Percentiles rank a stretch among this genome's conserved stretches.
Conservation (phyloP, 345 rosid species). For the Aquilaria yunnanensis region DNA sequence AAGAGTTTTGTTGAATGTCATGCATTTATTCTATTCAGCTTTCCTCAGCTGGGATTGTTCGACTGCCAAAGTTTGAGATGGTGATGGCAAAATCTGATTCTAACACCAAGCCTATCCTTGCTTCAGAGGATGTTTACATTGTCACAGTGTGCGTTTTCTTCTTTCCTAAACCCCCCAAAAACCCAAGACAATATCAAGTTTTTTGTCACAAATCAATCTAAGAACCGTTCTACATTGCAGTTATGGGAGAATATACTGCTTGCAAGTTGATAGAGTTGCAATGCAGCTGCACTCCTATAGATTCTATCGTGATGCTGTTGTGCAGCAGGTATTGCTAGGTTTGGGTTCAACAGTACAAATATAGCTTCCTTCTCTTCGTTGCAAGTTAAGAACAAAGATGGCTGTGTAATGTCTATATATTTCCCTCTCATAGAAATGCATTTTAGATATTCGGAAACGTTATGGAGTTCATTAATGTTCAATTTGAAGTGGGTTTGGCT, state of each 20-base stretch:
- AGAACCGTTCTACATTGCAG: conserved; percentile 37
- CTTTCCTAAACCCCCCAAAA: neutral
- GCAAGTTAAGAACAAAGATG: too few species aligned
- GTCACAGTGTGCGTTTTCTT: conserved; percentile 63
- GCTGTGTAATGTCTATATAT: too few species aligned
- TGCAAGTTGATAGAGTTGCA: conserved; percentile 96
- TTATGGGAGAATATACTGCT: conserved; percentile 97
- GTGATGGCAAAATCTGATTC: conserved; percentile 82
- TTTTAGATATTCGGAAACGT: too few species aligned
- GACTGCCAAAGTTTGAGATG: conserved; percentile 96
- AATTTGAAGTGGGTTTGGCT: too few species aligned
- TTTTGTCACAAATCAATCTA: conserved; percentile 8
- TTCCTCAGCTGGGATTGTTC: conserved; percentile 84
- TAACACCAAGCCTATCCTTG: conserved; percentile 85
- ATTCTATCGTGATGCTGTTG: conserved; percentile 94
- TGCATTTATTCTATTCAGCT: conserved; percentile 50
- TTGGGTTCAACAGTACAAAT: neutral
- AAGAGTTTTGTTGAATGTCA: conserved; percentile 3
- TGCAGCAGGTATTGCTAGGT: conserved; percentile 59
- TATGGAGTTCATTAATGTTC: too few species aligned
- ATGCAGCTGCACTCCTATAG: conserved; percentile 88
- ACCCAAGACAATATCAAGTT: neutral
- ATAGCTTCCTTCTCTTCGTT: too few species aligned
- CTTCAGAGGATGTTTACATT: conserved; percentile 78
- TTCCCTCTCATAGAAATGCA: too few species aligned